Percentiles rank a stretch among this genome's conserved stretches.
These are phyloP conservation scores for Phytopythium ostracodes DNA, from an alignment of 352 stramenopile species.

Conservation along the genomic window DNA sequence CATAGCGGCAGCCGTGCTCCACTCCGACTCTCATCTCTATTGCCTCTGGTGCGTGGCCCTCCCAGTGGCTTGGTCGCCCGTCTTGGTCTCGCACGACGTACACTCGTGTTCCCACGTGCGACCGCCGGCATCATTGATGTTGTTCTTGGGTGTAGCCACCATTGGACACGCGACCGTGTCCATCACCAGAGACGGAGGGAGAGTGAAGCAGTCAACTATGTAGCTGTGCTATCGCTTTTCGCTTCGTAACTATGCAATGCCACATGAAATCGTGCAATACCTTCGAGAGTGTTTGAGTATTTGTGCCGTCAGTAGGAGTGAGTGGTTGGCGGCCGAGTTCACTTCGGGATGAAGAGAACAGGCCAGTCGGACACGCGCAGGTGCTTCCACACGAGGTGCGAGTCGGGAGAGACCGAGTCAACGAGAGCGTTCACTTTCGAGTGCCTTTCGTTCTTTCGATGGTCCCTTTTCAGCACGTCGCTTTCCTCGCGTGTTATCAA, in stretches of 20 bases:
- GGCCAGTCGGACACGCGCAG: conserved; percentile 1
- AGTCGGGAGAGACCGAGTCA: no score
- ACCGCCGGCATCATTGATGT: neutral
- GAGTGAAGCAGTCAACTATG: neutral
- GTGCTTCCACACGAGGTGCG: neutral
- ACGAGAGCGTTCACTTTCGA: neutral
- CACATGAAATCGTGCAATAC: conserved; percentile 1
- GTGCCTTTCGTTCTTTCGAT: neutral
- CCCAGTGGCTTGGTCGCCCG: neutral
- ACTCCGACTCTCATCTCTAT: neutral
- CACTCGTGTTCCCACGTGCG: neutral
- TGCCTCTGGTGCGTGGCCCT: neutral
- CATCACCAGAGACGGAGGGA: neutral
- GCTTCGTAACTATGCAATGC: neutral
- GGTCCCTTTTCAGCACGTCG: neutral
- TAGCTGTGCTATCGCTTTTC: conserved; percentile 2
- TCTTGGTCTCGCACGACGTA: neutral
- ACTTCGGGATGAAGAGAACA: neutral
- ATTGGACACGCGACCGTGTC: neutral
- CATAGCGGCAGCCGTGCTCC: neutral
- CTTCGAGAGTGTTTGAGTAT: neutral
- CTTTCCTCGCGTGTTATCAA: conserved; percentile 1
- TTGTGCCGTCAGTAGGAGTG: neutral
- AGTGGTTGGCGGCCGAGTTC: neutral
- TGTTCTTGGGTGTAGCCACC: neutral